These are phyloP conservation scores for Salvia sclarea DNA, from an alignment of 305 asterid species.

Conservation along the genomic window DNA sequence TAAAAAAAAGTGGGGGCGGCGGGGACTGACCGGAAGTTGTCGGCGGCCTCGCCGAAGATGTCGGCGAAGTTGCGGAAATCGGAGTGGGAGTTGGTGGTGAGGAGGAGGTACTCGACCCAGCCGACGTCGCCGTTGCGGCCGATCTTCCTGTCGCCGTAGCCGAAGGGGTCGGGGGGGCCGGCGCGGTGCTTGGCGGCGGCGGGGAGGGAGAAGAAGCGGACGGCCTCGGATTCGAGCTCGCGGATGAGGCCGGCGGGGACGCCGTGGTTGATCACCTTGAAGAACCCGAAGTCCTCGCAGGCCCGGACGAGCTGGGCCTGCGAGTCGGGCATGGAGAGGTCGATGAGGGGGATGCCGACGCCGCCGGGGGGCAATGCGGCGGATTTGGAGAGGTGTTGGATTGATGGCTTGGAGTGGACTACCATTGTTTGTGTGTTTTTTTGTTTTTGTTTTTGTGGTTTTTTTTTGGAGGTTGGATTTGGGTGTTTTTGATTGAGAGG, in stretches of 20 bases:
- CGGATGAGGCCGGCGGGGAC: conserved; percentile 40
- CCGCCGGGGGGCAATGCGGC: conserved; percentile 32
- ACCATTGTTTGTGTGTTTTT: conserved; percentile 29
- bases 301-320: conserved; percentile 46
- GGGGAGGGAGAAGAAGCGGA: conserved; percentile 48
- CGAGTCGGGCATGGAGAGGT: conserved; percentile 45
- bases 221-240: conserved; percentile 44
- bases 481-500: not conserved
- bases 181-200: conserved; percentile 41
- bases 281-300: conserved; percentile 62
- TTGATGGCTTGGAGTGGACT: conserved; percentile 34
- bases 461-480: too few species aligned
- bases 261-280: conserved; percentile 57
- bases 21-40: conserved; percentile 50
- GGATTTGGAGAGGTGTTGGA: conserved; percentile 27
- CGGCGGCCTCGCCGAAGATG: conserved; percentile 46
- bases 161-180: conserved; percentile 56
- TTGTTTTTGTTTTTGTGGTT: too few species aligned
- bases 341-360: conserved; percentile 45
- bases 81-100: conserved; percentile 37
- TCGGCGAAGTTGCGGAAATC: conserved; percentile 33
- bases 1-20: too few species aligned
- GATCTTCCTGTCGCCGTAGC: conserved; percentile 60
- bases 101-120: conserved; percentile 63
- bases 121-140: conserved; percentile 70